A percentile compares a stretch with the other conserved stretches of the same genome.
These are phyloP conservation scores for Neostapfia colusana DNA, from an alignment of 176 grass and related monocot species.

Conservation along the genomic window DNA sequence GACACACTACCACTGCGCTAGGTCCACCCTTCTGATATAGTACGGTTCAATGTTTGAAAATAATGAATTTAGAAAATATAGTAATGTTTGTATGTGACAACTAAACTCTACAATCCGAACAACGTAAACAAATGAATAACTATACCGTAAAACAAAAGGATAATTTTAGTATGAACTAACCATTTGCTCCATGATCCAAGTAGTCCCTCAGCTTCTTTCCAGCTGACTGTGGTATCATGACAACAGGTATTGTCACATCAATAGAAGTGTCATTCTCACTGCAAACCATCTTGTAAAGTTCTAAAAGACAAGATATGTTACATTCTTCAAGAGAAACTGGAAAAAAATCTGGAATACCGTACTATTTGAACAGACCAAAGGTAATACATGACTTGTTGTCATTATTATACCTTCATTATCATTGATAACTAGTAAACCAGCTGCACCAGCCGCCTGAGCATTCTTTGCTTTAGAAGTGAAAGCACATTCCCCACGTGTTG, in stretches of 20 bases:
- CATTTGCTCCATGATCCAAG: conserved; percentile 52
- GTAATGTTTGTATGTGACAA: background rate
- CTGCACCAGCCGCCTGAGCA: conserved; percentile 73
- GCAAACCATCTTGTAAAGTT: conserved; percentile 99
- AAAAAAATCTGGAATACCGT: conserved; percentile 22
- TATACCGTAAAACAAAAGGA: background rate
- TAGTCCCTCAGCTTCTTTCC: conserved; percentile 64
- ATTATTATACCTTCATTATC: conserved; percentile 74
- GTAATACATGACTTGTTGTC: conserved; percentile 3
- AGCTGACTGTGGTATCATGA: conserved; percentile 89
- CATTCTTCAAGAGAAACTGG: conserved; percentile 4
- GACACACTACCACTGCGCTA: too few species aligned
- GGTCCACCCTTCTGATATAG: too few species aligned
- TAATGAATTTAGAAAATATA: background rate
- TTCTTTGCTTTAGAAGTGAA: conserved; percentile 87
- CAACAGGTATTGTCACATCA: conserved; percentile 79
- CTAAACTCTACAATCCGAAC: background rate
- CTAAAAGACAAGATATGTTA: conserved; percentile 46
- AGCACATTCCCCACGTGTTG: conserved; percentile 78
- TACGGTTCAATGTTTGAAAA: background rate
- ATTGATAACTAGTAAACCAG: conserved; percentile 86
- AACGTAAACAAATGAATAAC: background rate
- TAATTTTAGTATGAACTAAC: conserved; percentile 46
- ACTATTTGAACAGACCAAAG: conserved; percentile 14
- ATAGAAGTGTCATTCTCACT: conserved; percentile 86